phyloP scores from a whole-genome alignment of 1,284 basidiomycete genomes.

The Peniophora sp. region DNA sequence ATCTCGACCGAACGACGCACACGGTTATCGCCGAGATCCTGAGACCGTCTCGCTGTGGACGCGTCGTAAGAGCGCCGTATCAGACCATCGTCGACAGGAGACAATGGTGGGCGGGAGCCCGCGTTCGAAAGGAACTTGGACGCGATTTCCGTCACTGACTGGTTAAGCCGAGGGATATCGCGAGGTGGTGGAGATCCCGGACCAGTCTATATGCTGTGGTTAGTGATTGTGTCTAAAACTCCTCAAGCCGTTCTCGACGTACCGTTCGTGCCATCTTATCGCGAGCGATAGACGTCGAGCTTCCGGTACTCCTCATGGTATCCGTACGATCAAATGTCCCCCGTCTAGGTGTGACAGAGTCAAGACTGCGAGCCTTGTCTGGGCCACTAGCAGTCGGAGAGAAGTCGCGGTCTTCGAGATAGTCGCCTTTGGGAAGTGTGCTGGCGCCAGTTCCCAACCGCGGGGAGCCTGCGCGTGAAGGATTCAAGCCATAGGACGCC shows the following conservation, averaged over 20 bases:
- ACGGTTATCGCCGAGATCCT: background rate
- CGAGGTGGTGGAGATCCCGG: constrained; percentile 47
- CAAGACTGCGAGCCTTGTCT: constrained; percentile 20
- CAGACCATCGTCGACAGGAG: constrained; percentile 20
- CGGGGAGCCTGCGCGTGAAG: constrained; percentile 4
- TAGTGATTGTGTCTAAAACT: no score
- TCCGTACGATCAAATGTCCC: constrained; percentile 20
- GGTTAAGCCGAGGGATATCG: constrained; percentile 51
- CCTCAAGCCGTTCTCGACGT: constrained; percentile 19
- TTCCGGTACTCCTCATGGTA: constrained; percentile 38
- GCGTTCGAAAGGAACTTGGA: constrained; percentile 48
- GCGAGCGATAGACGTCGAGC: constrained; percentile 36
- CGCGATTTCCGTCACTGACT: constrained; percentile 61
- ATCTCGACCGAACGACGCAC: background rate
- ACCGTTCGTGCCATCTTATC: constrained; percentile 54
- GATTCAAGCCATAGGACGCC: background rate
- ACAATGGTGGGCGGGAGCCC: constrained; percentile 15
- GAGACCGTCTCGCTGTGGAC: background rate
- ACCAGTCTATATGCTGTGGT: constrained; percentile 29
- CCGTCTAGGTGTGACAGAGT: constrained; percentile 6
- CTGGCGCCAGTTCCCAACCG: background rate
- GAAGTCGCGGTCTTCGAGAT: constrained; percentile 30
- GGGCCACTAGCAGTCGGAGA: constrained; percentile 12
- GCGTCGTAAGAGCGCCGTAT: background rate
- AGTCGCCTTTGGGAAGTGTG: constrained; percentile 20